Base-by-base conservation (phyloP, 2,329 filamentous ascomycete species). In the Ophiostoma sp. region DNA sequence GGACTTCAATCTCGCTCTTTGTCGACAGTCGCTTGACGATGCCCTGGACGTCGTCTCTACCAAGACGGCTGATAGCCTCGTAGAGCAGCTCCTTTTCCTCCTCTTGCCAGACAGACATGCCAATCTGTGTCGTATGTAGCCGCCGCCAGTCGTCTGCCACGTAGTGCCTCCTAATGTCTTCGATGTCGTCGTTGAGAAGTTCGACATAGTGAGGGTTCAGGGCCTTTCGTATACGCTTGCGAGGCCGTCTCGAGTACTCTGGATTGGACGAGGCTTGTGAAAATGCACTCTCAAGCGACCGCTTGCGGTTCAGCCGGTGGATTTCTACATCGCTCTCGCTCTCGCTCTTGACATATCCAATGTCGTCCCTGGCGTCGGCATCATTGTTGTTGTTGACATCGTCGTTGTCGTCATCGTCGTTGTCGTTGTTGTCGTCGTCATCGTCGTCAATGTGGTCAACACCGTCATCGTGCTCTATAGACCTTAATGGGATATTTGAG, bases 1-100 rank as follows among this genome's bases (percentile, higher is more conserved):
- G 84, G 44, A 95, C 87, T 79, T 97, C 93, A 10, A 90, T 77
- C 73, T 87, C 85, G 71, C 87, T 89, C 79, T 98, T 98, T 44
- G 87, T 89, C 0, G 82, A 44, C 3, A 97, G 81, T 0, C 85
- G 82, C 10, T 79, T 75, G 1, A 91, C 84, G 70, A 97, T 89
- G 1, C 83, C 85, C 1, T 79, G 79, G 0, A 90, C 75, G 72
- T 93, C 82, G 74, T 87, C 84, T 68, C 81, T 84, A 0, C 92
- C 92, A 1, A 90, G 82, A 0, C 86, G 85, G 1, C 84, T 82
- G 3, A 96, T 78, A 0, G 86, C 84, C 17, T 85, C 81, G 77
- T 92, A 96, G 71, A 97, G 86, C 0, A 81, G 74, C 1, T 84
- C 81, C 76, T 96, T 96, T 76, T 97, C 94, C 0, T 80, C 75